These are phyloP conservation scores for Penstemon eatonii DNA, from an alignment of 257 asterid species.

Conservation along the genomic window DNA sequence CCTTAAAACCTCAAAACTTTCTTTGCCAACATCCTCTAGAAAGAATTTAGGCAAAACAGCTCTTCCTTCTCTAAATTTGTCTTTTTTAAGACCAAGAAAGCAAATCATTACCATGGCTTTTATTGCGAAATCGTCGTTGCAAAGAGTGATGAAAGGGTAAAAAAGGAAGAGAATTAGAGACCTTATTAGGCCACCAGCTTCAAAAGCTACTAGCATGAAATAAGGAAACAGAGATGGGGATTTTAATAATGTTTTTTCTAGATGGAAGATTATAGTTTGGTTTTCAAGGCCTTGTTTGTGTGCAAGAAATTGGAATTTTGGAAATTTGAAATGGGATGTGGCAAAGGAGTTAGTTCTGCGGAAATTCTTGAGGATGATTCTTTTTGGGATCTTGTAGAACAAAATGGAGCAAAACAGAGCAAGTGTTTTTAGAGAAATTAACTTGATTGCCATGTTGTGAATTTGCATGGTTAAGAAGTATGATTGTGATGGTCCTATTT, in stretches of 20 bases:
- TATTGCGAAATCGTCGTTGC: constrained; percentile 44
- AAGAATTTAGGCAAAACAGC: constrained; percentile 87
- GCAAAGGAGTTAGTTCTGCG: too few relatives aligned
- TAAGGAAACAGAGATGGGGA: constrained; percentile 73
- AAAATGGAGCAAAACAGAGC: too few relatives aligned
- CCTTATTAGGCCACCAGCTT: constrained; percentile 76
- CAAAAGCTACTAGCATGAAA: constrained; percentile 94
- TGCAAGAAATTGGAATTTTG: too few relatives aligned
- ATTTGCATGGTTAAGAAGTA: too few relatives aligned
- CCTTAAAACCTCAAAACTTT: constrained; percentile 47
- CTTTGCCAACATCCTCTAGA: constrained; percentile 58
- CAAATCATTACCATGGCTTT: constrained; percentile 75
- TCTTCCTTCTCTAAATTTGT: constrained; percentile 59
- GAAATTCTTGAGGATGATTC: too few relatives aligned
- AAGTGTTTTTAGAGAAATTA: too few relatives aligned
- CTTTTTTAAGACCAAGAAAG: constrained; percentile 73
- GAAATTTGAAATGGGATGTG: too few relatives aligned
- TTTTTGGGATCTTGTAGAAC: too few relatives aligned
- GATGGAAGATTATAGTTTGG: too few relatives aligned
- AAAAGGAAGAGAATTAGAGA: constrained; percentile 67
- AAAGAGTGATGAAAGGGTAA: constrained; percentile 44
- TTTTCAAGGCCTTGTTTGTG: too few relatives aligned
- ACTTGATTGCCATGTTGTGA: too few relatives aligned
- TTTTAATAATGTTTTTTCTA: constrained; percentile 31
- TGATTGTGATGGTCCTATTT: too few relatives aligned